Conservation (phyloP, 2,329 filamentous ascomycete species). For the Sordariomycetes sp. region DNA sequence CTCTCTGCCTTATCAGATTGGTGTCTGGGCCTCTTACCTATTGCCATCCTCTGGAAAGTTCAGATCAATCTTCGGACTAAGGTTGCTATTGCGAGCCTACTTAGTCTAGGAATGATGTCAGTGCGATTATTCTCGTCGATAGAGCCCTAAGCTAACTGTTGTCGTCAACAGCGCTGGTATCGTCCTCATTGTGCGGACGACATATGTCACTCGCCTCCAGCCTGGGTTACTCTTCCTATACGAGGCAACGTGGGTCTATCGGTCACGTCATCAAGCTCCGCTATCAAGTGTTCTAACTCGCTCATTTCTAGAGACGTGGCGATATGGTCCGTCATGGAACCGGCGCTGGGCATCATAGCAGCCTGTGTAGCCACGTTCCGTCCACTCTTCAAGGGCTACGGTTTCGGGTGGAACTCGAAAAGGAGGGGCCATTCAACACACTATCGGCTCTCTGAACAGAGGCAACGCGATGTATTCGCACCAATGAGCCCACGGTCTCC, state of each 20-base stretch:
- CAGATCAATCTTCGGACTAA: constrained; percentile 33
- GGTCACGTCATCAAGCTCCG: neutral
- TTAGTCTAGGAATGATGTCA: constrained; percentile 36
- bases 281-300: neutral
- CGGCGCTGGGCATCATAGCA: constrained; percentile 18
- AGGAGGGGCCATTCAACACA: constrained; percentile 6
- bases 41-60: constrained; percentile 35
- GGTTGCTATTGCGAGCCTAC: constrained; percentile 26
- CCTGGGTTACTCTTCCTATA: constrained; percentile 16
- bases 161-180: constrained; percentile 18
- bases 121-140: constrained; percentile 6
- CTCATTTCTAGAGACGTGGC: constrained; percentile 14
- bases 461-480: neutral
- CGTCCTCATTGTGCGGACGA: constrained; percentile 22
- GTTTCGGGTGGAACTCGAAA: constrained; percentile 9
- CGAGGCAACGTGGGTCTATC: constrained; percentile 16
- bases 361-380: constrained; percentile 16
- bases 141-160: constrained; percentile 1
- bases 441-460: constrained; percentile 3
- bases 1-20: constrained; percentile 31
- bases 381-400: constrained; percentile 16
- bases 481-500: no score
- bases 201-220: constrained; percentile 14
- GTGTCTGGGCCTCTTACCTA: constrained; percentile 32
- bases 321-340: constrained; percentile 17